Base-by-base conservation (phyloP, 164 flowering plant genomes). In the Vitis riparia region DNA sequence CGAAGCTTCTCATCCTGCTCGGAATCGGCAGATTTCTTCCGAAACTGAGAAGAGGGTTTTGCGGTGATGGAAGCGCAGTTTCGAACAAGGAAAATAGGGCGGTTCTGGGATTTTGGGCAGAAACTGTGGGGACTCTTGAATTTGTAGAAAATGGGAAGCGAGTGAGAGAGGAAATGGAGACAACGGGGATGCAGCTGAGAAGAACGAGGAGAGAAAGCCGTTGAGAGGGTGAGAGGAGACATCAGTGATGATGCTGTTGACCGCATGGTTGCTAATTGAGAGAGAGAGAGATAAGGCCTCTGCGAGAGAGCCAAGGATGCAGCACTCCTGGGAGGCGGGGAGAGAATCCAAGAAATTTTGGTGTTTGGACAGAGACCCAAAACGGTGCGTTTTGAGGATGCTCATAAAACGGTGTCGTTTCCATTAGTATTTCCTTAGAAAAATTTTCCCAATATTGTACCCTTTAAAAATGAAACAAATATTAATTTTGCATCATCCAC, bases 31-130 rank as follows among this genome's bases (percentile, higher is more conserved):
- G 69, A 76, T 55, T 78, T 81, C 78, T 71, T 82, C 23, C 81
- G 79, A 14, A 87, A 63, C 73, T 91, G 85, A 14, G 93, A 88
- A 0, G 91, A 92, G 9, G 97, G 89, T 71, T 87, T 90, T 9
- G 91, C 97, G 2, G 88, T 76, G 69, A 88, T 73, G 19, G 85
- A 77, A 27, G 75, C 64, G 72, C 87, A 86, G 30, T 51, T 79
- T 49, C 85, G 77, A 59, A 85, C 66, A 11, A 67, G 17, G 17
- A 79, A 65, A 61, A 47, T 57, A 14, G 79, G 71, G 65, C 59
- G 7, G n/a, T 59, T 65, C 1, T n/a, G 60, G 44, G 27, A 70
- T 19, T 63, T 69, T 0, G 71, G 9, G 29, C 68, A 56, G 59
- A 60, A 3, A 13, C 17, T 30, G 72, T 74, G 71, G 67, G 17